Evolutionary conservation across 768 basidiomycete species (phyloP).

Genomic region (Rhodocollybia butyracea): DNA sequence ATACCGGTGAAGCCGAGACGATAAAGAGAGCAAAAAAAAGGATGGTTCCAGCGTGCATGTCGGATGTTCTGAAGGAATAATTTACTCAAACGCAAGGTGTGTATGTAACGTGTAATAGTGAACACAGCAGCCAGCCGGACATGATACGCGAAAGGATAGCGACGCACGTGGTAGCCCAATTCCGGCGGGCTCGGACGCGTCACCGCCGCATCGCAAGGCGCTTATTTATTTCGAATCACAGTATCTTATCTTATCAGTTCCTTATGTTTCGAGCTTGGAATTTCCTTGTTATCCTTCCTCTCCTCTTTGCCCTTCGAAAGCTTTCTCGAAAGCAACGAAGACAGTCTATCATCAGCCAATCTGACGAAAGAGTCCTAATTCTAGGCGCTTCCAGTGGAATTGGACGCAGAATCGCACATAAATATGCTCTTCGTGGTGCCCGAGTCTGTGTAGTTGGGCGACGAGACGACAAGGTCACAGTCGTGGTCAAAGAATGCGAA

Average conservation of each 20-base stretch:
- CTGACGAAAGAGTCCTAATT: constrained; percentile 37
- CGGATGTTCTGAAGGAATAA: too few species aligned
- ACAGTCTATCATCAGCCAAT: background rate
- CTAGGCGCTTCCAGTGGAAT: constrained; percentile 86
- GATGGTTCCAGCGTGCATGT: background rate
- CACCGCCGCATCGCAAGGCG: constrained; percentile 5
- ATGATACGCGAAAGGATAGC: too few species aligned
- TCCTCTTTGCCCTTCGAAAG: background rate
- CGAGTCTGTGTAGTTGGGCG: constrained; percentile 73
- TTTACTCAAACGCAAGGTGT: too few species aligned
- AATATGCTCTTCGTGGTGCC: constrained; percentile 76
- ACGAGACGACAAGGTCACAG: constrained; percentile 47
- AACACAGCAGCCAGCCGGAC: too few species aligned
- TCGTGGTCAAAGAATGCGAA: constrained; percentile 61
- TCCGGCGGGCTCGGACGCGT: too few species aligned
- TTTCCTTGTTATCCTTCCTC: background rate
- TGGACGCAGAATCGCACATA: constrained; percentile 64
- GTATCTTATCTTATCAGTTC: constrained; percentile 4
- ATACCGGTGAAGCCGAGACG: background rate
- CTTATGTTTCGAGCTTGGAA: background rate
- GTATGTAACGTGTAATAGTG: too few species aligned
- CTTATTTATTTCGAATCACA: too few species aligned
- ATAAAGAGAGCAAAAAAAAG: background rate
- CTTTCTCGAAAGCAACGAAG: background rate
- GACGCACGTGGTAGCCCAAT: too few species aligned